phyloP scores from a whole-genome alignment of 2,329 filamentous ascomycete genomes.

The Colletotrichum navitas region DNA sequence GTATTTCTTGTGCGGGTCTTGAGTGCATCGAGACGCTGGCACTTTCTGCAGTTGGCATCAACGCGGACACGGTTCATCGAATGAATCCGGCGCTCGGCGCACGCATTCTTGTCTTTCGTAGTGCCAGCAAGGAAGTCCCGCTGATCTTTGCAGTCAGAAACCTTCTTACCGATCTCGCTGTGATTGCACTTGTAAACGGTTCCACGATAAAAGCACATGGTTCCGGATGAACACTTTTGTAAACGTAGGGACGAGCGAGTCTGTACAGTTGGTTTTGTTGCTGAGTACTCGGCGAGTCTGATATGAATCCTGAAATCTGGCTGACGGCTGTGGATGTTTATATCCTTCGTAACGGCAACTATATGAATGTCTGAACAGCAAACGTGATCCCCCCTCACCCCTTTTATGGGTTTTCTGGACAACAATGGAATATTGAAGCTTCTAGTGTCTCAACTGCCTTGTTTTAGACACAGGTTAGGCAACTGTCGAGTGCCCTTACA shows the following conservation, averaged over 20 bases:
- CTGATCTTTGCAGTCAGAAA: conserved; percentile 26
- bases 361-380: not conserved
- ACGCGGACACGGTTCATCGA: conserved; percentile 28
- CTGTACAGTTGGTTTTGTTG: not conserved
- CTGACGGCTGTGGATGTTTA: not conserved
- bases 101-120: not conserved
- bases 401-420: not conserved
- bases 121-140: conserved; percentile 21
- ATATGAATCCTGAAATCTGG: not conserved
- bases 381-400: too few species aligned
- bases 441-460: not conserved
- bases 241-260: not conserved
- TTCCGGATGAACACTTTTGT: not conserved
- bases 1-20: conserved; percentile 10
- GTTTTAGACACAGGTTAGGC: not conserved
- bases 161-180: conserved; percentile 29
- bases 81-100: conserved; percentile 11
- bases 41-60: conserved; percentile 21
- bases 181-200: conserved; percentile 44
- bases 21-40: conserved; percentile 26
- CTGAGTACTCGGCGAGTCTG: not conserved
- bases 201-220: conserved; percentile 45
- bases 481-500: not conserved
- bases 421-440: not conserved
- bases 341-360: not conserved